These are phyloP conservation scores for Mycena galericulata DNA, from an alignment of 768 basidiomycete genomes.

Conservation along the genomic window DNA sequence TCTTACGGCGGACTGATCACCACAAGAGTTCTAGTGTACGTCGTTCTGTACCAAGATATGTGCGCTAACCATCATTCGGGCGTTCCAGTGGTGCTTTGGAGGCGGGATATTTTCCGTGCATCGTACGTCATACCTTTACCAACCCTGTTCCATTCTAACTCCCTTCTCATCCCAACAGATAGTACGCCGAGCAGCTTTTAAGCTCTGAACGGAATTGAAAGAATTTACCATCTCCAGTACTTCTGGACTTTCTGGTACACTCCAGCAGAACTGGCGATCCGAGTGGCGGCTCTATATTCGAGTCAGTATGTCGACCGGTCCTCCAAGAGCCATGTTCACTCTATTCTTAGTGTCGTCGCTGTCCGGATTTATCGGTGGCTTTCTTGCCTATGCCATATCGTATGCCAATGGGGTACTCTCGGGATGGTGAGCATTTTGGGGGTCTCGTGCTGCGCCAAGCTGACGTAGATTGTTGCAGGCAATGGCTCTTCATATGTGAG, in stretches of 20 bases:
- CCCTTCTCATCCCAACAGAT: slow-evolving; percentile 8
- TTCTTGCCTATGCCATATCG: slow-evolving; percentile 37
- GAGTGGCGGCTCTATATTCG: slow-evolving; percentile 38
- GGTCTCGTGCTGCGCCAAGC: neutral
- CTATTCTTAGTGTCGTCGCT: slow-evolving; percentile 14
- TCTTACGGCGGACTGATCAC: slow-evolving; percentile 36
- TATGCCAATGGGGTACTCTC: slow-evolving; percentile 33
- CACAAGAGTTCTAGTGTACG: slow-evolving; percentile 33
- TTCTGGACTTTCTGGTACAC: slow-evolving; percentile 39
- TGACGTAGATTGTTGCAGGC: neutral
- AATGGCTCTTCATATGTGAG: slow-evolving; percentile 47
- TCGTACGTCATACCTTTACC: slow-evolving; percentile 16
- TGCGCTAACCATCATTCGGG: neutral
- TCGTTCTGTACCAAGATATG: neutral
- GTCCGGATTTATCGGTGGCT: slow-evolving; percentile 38
- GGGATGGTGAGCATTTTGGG: slow-evolving; percentile 33
- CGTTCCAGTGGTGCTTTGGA: slow-evolving; percentile 29
- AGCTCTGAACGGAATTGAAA: too few species aligned
- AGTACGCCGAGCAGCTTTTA: neutral
- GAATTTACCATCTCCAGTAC: slow-evolving; percentile 17
- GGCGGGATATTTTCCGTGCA: slow-evolving; percentile 38
- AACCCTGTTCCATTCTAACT: neutral
- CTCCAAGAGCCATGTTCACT: neutral
- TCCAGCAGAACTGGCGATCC: slow-evolving; percentile 37
- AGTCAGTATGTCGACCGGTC: slow-evolving; percentile 12